Percentiles rank a stretch among this genome's conserved stretches.
These are phyloP conservation scores for Pythium folliculosum DNA, from an alignment of 352 stramenopile species.

Conservation along the genomic window DNA sequence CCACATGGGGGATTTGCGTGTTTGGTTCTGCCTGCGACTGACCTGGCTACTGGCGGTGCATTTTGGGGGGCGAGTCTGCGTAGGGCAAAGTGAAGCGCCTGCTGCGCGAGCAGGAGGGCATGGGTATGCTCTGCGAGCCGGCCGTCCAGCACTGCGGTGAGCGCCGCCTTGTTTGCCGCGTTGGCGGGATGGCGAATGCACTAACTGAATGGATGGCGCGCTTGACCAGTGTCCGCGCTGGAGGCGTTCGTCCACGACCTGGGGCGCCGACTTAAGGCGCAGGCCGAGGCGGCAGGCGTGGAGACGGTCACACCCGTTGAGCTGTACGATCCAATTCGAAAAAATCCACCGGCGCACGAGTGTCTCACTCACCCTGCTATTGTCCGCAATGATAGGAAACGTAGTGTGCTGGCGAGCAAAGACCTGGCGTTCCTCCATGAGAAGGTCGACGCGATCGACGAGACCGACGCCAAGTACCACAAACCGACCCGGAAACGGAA, in stretches of 20 bases:
- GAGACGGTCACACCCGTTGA: constrained; percentile 54
- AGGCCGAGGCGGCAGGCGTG: constrained; percentile 26
- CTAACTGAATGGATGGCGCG: background rate
- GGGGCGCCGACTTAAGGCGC: constrained; percentile 40
- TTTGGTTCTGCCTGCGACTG: background rate
- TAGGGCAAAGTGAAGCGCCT: constrained; percentile 65
- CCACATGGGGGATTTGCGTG: too few relatives aligned
- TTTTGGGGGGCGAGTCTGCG: background rate
- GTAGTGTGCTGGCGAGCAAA: constrained; percentile 40
- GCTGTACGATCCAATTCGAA: constrained; percentile 33
- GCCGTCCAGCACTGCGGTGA: constrained; percentile 50
- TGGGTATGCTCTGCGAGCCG: constrained; percentile 63
- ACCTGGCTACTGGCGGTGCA: background rate
- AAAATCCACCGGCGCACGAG: too few relatives aligned
- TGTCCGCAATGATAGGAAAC: constrained; percentile 42
- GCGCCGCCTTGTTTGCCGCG: background rate
- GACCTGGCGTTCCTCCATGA: constrained; percentile 56
- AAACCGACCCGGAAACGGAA: constrained; percentile 34
- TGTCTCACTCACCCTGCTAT: too few relatives aligned
- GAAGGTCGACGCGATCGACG: constrained; percentile 58
- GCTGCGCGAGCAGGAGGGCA: constrained; percentile 67
- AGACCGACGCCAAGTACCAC: constrained; percentile 63
- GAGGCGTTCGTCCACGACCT: constrained; percentile 66
- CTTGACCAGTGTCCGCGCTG: constrained; percentile 45
- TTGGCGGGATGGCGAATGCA: background rate